Conservation (phyloP, 108 stramenopile species). For the Fragilaria radians region DNA sequence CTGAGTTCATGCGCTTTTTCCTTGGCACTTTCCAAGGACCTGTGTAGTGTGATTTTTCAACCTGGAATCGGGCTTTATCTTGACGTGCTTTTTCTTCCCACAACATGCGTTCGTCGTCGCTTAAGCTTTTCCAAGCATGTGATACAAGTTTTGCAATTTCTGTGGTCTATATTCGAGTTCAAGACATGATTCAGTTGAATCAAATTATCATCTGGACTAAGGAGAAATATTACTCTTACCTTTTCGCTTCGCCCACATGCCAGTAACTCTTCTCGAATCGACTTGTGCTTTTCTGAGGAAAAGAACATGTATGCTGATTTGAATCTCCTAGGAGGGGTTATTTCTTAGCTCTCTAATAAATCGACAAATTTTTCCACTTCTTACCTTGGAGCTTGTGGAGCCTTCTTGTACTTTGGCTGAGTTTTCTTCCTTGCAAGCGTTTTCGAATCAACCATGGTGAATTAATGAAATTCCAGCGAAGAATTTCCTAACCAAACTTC, state of each 20-base stretch:
- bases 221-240: slow-evolving; percentile 8
- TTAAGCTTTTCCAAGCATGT: slow-evolving; percentile 30
- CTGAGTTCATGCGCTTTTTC: slow-evolving; percentile 12
- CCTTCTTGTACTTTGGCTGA: no score
- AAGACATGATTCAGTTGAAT: slow-evolving; percentile 23
- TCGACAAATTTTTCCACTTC: no score
- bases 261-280: slow-evolving; percentile 14
- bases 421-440: no score
- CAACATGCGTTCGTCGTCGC: slow-evolving; percentile 19
- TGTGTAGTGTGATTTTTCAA: slow-evolving; percentile 30
- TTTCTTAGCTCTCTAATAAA: no score
- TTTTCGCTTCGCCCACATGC: slow-evolving; percentile 4
- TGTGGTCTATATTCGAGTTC: slow-evolving; percentile 28
- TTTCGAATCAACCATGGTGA: no score
- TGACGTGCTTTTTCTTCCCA: slow-evolving; percentile 34
- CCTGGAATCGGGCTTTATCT: slow-evolving; percentile 36
- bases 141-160: no score
- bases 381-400: no score
- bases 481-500: no score
- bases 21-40: slow-evolving; percentile 15
- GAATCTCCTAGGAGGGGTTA: slow-evolving; percentile 19
- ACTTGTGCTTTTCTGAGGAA: slow-evolving; percentile 36
- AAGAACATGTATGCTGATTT: slow-evolving; percentile 39
- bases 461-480: no score
- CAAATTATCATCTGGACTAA: not conserved